Conservation (phyloP, 768 basidiomycete species). For the Suillus americanus region DNA sequence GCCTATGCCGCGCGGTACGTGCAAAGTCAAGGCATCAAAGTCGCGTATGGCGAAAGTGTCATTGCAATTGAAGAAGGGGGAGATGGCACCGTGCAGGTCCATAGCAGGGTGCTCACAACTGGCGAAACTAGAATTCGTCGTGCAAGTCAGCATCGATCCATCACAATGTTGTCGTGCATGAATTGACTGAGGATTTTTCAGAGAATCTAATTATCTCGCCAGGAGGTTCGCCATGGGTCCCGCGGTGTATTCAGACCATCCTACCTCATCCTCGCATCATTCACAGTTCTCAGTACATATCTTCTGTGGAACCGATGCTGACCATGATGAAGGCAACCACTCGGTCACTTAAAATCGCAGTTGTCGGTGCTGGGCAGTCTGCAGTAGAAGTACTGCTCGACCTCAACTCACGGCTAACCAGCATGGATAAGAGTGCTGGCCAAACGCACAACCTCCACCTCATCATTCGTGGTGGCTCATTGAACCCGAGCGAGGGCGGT, state of each 20-base stretch:
- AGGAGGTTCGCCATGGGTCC: conserved; percentile 47
- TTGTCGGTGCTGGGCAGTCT: conserved; percentile 50
- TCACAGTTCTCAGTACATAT: conserved; percentile 45
- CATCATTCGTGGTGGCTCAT: conserved; percentile 48
- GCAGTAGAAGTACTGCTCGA: conserved; percentile 48
- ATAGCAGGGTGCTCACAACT: conserved; percentile 34
- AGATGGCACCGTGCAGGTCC: conserved; percentile 38
- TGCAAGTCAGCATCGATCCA: conserved; percentile 36
- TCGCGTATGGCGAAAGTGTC: conserved; percentile 49
- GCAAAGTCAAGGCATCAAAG: conserved; percentile 40
- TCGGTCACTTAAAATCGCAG: conserved; percentile 39
- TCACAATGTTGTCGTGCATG: not conserved
- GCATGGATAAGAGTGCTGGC: conserved; percentile 25
- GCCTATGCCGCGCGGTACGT: conserved; percentile 50
- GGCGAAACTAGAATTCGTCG: conserved; percentile 34
- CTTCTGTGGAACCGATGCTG: conserved; percentile 38
- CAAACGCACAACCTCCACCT: conserved; percentile 45
- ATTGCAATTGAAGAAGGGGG: conserved; percentile 35
- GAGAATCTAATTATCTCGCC: conserved; percentile 53
- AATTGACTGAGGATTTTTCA: conserved; percentile 9
- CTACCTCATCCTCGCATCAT: conserved; percentile 36
- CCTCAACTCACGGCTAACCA: conserved; percentile 38
- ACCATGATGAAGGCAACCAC: conserved; percentile 20
- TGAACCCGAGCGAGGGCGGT: conserved; percentile 53
- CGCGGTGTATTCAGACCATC: conserved; percentile 33